Conservation (phyloP, 1,139 yeast species). For the Zygosaccharomyces pseudobailii region DNA sequence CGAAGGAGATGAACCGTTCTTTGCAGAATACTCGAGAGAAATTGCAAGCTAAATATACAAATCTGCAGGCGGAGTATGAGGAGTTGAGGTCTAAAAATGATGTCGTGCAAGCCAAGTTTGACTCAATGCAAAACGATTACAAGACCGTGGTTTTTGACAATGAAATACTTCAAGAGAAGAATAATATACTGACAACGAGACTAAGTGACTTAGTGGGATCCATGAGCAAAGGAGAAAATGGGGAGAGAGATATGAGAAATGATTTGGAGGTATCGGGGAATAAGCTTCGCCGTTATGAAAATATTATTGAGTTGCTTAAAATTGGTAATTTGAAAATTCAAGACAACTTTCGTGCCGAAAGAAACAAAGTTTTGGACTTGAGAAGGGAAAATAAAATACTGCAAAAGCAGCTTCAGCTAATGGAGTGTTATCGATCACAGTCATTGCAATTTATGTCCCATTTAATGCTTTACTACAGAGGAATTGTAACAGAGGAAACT, state of each 20-base stretch:
- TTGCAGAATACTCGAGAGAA: neutral
- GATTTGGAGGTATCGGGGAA: constrained; percentile 9
- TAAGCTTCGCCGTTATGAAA: constrained; percentile 10
- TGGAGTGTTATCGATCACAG: constrained; percentile 18
- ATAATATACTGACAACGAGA: constrained; percentile 12
- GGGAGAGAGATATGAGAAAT: constrained; percentile 12
- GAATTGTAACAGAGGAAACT: constrained; percentile 17
- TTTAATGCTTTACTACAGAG: constrained; percentile 21
- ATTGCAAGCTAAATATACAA: neutral
- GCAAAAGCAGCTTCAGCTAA: constrained; percentile 13
- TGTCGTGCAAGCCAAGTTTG: neutral
- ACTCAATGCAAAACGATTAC: neutral
- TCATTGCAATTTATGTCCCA: constrained; percentile 28
- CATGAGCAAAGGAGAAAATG: constrained; percentile 10
- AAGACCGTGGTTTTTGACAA: constrained; percentile 12
- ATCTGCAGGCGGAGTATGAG: neutral
- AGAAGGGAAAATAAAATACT: constrained; percentile 14
- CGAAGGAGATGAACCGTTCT: neutral
- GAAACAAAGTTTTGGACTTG: constrained; percentile 20
- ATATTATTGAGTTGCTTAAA: constrained; percentile 12
- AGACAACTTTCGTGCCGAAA: constrained; percentile 19
- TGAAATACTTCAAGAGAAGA: constrained; percentile 15
- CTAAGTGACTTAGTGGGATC: constrained; percentile 13
- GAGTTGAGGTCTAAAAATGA: neutral
- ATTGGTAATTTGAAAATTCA: constrained; percentile 18